Conservation (phyloP, 2,329 filamentous ascomycete genomes). For the Pestalotiopsis sp. region DNA sequence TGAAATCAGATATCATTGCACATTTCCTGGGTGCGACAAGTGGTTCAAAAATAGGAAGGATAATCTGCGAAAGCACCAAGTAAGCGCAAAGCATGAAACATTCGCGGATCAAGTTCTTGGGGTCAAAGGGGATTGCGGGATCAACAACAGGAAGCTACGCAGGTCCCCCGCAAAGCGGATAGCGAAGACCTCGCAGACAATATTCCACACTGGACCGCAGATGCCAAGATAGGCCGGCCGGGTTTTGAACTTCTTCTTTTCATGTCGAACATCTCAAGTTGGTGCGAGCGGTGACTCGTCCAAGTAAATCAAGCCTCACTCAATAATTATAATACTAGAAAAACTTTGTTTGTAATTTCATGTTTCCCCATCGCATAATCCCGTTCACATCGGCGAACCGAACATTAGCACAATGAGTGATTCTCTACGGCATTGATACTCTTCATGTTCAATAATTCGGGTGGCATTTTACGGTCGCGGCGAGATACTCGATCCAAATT, state of each 20-base stretch:
- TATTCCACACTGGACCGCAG: background rate
- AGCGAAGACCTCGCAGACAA: background rate
- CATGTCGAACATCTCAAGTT: background rate
- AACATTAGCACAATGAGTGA: no score
- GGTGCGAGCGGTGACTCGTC: background rate
- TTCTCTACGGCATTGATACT: no score
- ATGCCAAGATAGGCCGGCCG: background rate
- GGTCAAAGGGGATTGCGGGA: background rate
- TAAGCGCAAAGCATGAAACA: background rate
- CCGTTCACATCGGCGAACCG: no score
- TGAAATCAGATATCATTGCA: background rate
- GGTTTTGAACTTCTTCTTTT: background rate
- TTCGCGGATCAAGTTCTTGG: background rate
- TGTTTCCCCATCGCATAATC: no score
- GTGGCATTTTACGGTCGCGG: no score
- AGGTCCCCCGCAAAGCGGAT: background rate
- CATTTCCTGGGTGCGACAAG: background rate
- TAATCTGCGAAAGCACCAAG: conserved; percentile 2
- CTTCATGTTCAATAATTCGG: no score
- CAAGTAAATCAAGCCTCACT: no score
- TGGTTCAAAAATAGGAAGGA: background rate
- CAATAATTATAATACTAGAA: no score
- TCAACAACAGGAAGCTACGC: background rate
- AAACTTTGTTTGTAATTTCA: no score
- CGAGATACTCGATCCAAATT: no score